Evolutionary conservation across 352 stramenopile genomes (phyloP).

Genomic region (Globisporangium camurandrum): DNA sequence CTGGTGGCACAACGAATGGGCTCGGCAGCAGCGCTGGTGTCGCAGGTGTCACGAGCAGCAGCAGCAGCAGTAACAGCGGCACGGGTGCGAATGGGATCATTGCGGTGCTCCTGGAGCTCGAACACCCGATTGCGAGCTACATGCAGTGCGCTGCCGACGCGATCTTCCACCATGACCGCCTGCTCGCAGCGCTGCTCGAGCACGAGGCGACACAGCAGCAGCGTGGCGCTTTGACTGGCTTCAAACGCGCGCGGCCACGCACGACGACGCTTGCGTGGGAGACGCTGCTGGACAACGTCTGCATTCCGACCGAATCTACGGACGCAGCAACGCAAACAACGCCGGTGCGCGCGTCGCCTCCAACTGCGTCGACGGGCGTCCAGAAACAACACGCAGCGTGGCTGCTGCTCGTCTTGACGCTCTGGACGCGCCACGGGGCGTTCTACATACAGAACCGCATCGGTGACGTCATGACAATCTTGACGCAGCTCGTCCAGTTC

Average conservation of each 20-base stretch:
- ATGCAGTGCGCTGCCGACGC: slow-evolving; percentile 48
- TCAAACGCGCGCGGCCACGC: slow-evolving; percentile 13
- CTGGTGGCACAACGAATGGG: not conserved
- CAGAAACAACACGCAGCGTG: slow-evolving; percentile 35
- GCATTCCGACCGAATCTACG: slow-evolving; percentile 15
- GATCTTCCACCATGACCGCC: slow-evolving; percentile 43
- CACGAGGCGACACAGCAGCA: not conserved
- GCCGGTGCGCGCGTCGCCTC: not conserved
- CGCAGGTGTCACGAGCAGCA: not conserved
- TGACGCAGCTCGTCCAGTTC: slow-evolving; percentile 34
- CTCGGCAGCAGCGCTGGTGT: not conserved
- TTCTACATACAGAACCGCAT: slow-evolving; percentile 49
- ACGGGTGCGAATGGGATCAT: not conserved
- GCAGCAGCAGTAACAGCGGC: not conserved
- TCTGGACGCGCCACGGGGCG: slow-evolving; percentile 38
- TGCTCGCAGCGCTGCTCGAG: slow-evolving; percentile 21
- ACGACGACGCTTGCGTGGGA: slow-evolving; percentile 34
- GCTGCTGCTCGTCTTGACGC: slow-evolving; percentile 37
- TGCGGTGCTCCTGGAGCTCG: slow-evolving; percentile 20
- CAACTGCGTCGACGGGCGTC: not conserved
- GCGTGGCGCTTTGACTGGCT: not conserved
- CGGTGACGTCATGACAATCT: slow-evolving; percentile 48
- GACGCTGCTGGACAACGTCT: slow-evolving; percentile 31
- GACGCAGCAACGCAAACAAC: not conserved
- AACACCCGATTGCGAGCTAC: slow-evolving; percentile 32